phyloP scores from a whole-genome alignment of 1,139 yeast genomes.

The Candida pseudocylindracea region DNA sequence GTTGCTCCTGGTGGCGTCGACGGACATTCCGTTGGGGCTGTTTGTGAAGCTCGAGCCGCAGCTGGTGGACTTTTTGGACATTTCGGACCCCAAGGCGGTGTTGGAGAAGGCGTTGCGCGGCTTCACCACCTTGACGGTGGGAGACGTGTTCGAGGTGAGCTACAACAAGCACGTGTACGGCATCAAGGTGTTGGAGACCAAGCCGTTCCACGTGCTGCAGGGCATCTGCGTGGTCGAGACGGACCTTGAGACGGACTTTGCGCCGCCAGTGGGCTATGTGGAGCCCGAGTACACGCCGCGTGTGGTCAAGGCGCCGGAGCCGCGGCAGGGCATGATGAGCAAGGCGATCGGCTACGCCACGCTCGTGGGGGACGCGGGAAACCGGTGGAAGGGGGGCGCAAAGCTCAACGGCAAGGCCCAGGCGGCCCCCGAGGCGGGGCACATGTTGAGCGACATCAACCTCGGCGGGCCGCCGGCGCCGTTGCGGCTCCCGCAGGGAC shows the following conservation, averaged over 20 bases:
- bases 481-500: slow-evolving; percentile 57
- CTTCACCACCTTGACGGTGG: slow-evolving; percentile 70
- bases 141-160: slow-evolving; percentile 67
- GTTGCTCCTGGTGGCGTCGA: slow-evolving; percentile 46
- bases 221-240: slow-evolving; percentile 94
- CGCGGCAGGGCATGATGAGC: slow-evolving; percentile 21
- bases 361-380: slow-evolving; percentile 43
- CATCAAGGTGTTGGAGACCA: slow-evolving; percentile 70
- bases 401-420: slow-evolving; percentile 48
- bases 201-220: slow-evolving; percentile 42
- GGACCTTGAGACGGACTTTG: slow-evolving; percentile 91
- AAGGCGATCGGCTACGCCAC: slow-evolving; percentile 47
- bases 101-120: slow-evolving; percentile 77
- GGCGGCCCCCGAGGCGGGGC: slow-evolving; percentile 8
- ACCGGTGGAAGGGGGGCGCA: slow-evolving; percentile 29
- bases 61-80: slow-evolving; percentile 77
- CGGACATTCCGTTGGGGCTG: slow-evolving; percentile 67
- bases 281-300: slow-evolving; percentile 48
- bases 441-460: slow-evolving; percentile 17
- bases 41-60: slow-evolving; percentile 94
- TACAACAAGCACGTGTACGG: slow-evolving; percentile 67
- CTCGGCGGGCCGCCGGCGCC: slow-evolving; percentile 47
- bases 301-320: slow-evolving; percentile 13
- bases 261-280: slow-evolving; percentile 96
- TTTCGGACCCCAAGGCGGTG: slow-evolving; percentile 91